Evolutionary conservation across 2,329 filamentous ascomycete species (phyloP), one percentile per base, ranked within the genome.

Genomic region (Trichoderma sp.): DNA sequence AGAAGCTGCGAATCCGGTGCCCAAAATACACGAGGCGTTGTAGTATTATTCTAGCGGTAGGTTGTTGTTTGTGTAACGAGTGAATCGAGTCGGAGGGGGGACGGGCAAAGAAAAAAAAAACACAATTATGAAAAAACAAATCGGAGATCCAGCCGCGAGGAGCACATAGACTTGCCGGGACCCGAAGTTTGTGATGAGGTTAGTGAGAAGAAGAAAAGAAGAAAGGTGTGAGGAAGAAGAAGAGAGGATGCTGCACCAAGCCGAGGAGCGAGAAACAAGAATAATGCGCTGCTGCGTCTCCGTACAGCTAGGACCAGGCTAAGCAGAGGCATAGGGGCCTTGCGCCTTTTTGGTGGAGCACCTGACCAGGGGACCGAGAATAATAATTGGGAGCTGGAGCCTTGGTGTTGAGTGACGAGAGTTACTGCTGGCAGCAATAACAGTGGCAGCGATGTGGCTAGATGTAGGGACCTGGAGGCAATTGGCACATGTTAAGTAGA

Each of bases 71-170:
- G 37, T 57, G 35, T 60, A 68, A 68, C 24, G 65, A 68, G 57
- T 53, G 65, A 55, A 68, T 68, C 31, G 43, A 68, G 65, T 53
- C 56, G 49, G 61, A n/a, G 14, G 29, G 35, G 35, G 27, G 14
- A 11, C n/a, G 35, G 49, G 33, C 16, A 68, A 53, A 55, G 33
- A 35, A 14, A 14, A 43, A 29, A 27, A 43, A 58, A 59, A 68
- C 24, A 64, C 37, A 58, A 58, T 37, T 57, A 57, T 33, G 6
- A 43, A 52, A 40, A 58, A 68, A 68, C 57, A 59, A 67, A 61
- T 63, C 62, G 58, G 68, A 62, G 62, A 58, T 43, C 55, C 68
- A 70, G 68, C 68, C 64, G 68, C 68, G 68, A 58, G 68, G 68
- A 70, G 53, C 58, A 70, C 68, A 56, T 52, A 14, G 68, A 67